Evolutionary conservation across 176 grass and related monocot genomes (phyloP).

Genomic region (Elymus sibiricus): DNA sequence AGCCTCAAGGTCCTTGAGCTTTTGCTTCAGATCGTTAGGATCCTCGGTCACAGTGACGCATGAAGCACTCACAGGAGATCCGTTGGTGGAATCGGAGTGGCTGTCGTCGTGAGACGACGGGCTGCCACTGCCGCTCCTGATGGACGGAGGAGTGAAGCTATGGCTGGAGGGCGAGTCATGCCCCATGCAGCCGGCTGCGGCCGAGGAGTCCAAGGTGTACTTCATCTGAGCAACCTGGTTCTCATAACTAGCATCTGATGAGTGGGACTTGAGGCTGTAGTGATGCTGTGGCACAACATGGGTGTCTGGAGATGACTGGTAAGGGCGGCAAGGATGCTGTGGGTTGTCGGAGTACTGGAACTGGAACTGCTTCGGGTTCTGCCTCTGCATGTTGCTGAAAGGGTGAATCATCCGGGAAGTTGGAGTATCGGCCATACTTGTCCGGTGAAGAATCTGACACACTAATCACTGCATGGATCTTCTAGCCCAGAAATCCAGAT

Average conservation of each 20-base stretch:
- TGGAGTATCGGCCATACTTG: constrained; percentile 40
- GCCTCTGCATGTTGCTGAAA: constrained; percentile 29
- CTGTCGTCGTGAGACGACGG: constrained; percentile 50
- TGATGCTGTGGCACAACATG: neutral
- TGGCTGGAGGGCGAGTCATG: constrained; percentile 46
- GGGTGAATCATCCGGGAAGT: constrained; percentile 46
- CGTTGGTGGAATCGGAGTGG: constrained; percentile 35
- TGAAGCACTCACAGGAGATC: constrained; percentile 62
- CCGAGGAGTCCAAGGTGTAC: constrained; percentile 63
- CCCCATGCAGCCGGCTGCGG: constrained; percentile 20
- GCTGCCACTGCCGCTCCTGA: constrained; percentile 48
- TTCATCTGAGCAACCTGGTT: constrained; percentile 18
- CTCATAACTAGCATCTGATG: constrained; percentile 30
- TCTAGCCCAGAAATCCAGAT: neutral
- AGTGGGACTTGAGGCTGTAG: constrained; percentile 22
- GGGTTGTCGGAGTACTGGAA: constrained; percentile 25
- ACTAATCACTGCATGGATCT: constrained; percentile 19
- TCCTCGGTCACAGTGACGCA: constrained; percentile 79
- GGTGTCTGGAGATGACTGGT: constrained; percentile 16
- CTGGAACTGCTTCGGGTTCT: constrained; percentile 33
- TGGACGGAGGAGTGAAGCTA: constrained; percentile 24
- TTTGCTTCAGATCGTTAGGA: constrained; percentile 66
- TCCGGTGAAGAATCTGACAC: neutral
- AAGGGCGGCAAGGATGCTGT: constrained; percentile 13
- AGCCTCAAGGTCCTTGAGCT: constrained; percentile 69